Evolutionary conservation across 2,329 filamentous ascomycete genomes (phyloP), one percentile per base, ranked within the genome.

Genomic region (Ophiosphaerella korrae): DNA sequence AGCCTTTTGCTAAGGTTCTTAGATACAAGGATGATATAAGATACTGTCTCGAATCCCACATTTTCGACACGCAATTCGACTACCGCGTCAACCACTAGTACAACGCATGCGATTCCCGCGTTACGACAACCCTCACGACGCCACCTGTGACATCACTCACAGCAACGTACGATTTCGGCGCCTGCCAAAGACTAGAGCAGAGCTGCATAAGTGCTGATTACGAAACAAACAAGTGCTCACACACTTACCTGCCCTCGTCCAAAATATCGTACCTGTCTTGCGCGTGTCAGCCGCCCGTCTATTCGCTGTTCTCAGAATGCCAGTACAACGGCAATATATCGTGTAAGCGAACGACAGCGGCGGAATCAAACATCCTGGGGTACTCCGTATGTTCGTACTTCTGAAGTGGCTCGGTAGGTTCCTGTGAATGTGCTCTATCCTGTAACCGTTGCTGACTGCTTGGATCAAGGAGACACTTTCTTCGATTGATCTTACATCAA

Each of bases 291-390:
- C 49, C 49, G 7, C 44, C 49, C 2, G 38, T 52, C 23, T 52
- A 52, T 40, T 52, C 49, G 37, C 49, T 48, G 6, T 31, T 52
- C 26, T 52, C 49, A n/a, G 39, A 52, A 24, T 52, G 39, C 44
- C 44, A 47, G 48, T 51, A 46, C 26, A 51, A 51, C 36, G 43
- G 48, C 6, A 51, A 51, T 23, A 47, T 51, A 9, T 51, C 48
- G 16, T 51, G 42, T 42, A 51, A 42, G 23, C 8, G 48, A 7
- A 51, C 48, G 13, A 46, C 48, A 26, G 48, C 48, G 29, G 42
- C 42, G n/a, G 42, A 51, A 42, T 40, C 33, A 13, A 47, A 51
- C 31, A 46, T 46, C 23, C 5, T 41, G 35, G 42, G 48, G 14
- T 46, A 51, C 24, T 41, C 42, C 23, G 16, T 41, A 24, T 51